phyloP scores from a whole-genome alignment of 2,329 filamentous ascomycete species.

The Pseudogymnoascus sp. region DNA sequence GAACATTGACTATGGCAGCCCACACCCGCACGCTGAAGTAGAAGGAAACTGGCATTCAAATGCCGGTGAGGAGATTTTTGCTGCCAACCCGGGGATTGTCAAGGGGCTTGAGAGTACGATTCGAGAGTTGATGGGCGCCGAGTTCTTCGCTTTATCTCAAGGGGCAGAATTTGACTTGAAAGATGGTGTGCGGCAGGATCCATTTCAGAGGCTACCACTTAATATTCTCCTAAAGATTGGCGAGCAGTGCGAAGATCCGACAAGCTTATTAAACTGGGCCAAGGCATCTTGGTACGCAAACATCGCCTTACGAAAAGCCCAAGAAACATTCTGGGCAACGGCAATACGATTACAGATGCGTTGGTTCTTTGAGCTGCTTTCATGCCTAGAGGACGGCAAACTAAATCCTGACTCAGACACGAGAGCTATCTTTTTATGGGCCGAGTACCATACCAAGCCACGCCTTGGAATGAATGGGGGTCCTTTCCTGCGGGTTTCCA shows the following conservation, averaged over 20 bases:
- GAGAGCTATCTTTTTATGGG: slow-evolving; percentile 18
- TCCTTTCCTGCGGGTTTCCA: slow-evolving; percentile 26
- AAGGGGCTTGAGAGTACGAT: neutral
- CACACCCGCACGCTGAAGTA: neutral
- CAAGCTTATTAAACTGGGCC: neutral
- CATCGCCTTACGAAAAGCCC: neutral
- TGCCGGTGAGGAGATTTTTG: neutral
- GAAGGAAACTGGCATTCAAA: neutral
- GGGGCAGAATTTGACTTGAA: too few relatives aligned
- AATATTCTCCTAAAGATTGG: too few relatives aligned
- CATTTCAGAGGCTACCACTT: too few relatives aligned
- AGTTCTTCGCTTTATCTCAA: neutral
- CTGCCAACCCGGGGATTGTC: neutral
- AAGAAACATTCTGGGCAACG: neutral
- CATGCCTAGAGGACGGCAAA: neutral
- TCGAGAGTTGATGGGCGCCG: neutral
- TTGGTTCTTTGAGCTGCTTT: neutral
- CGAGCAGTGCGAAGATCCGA: neutral
- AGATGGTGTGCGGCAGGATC: too few relatives aligned
- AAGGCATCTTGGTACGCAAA: neutral
- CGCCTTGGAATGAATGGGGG: slow-evolving; percentile 18
- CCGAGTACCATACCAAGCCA: slow-evolving; percentile 18
- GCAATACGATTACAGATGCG: neutral
- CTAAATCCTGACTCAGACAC: neutral
- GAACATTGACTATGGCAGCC: neutral